Base-by-base conservation (phyloP, 352 stramenopile species). In the Phytophthora kernoviae region DNA sequence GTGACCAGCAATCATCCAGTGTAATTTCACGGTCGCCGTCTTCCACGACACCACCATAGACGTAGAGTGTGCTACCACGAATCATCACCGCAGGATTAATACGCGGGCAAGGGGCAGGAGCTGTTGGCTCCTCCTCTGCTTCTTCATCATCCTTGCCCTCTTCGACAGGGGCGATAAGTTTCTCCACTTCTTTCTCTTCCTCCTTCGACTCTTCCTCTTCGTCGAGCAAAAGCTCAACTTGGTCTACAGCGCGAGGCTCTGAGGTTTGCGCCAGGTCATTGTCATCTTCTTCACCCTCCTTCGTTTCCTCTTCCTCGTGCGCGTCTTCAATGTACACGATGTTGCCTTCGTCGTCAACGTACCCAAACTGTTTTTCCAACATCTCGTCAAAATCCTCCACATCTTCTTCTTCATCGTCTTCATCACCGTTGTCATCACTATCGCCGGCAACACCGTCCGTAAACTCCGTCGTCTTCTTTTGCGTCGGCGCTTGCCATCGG, bases 311-410 rank as follows among this genome's bases (percentile, higher is more conserved):
- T 49, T 93, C 79, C 5, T 93, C 85, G 11, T 90, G 84, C 4
- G 92, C 88, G 57, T 98, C 88, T 51, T 96, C 93, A 70, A 98
- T 90, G 60, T 97, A 98, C 30, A 99, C 91, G 45, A 98, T 88
- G 65, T 98, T 98, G 22, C 96, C 96, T 58, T 97, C 84, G 18
- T 96, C 90, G 53, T 98, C 94, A 11, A 98, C 91, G 67, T 98
- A 98, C 4, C 92, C 91, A 73, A 98, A 98, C 85, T 98, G 95
- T 54, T 97, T 96, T 44, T 92, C 81, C 21, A 92, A 58, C 88
- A 85, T 90, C 62, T 77, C 75, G 52, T 84, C 88, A 61, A 86
- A 85, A 50, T 96, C 84, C 43, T 96, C 89, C 34, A 96, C 75
- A 10, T 91, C 71, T 15, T 89, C 85, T 47, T 92, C 84, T 0